These are phyloP conservation scores for Coemansia sp. DNA, from an alignment of 371 early-diverging fungal genomes.

Conservation along the genomic window DNA sequence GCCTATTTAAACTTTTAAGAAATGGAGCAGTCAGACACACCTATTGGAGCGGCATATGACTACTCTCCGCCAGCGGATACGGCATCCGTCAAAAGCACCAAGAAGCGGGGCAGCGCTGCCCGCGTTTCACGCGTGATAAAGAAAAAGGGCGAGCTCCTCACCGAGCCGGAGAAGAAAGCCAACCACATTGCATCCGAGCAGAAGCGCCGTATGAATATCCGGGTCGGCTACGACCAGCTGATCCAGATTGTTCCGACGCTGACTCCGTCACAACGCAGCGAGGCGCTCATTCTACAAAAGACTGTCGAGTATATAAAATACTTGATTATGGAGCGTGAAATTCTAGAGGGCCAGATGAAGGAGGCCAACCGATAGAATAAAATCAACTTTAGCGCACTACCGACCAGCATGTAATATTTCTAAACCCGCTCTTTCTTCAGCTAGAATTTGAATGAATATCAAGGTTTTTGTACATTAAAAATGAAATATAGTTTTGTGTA, in stretches of 20 bases:
- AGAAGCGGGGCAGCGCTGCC: not conserved
- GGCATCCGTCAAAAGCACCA: not conserved
- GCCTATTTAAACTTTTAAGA: not conserved
- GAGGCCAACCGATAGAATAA: conserved; percentile 13
- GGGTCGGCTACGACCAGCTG: conserved; percentile 79
- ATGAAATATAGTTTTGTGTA: not conserved
- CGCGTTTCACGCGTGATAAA: conserved; percentile 33
- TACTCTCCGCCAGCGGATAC: not conserved
- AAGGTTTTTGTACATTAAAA: conserved; percentile 1
- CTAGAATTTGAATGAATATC: not conserved
- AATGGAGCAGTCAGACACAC: not conserved
- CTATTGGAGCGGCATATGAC: not conserved
- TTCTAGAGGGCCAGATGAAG: conserved; percentile 46
- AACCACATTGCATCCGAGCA: conserved; percentile 94
- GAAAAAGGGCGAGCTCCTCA: conserved; percentile 65
- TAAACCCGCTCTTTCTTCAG: too few relatives aligned
- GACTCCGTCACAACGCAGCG: conserved; percentile 53
- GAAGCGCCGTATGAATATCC: conserved; percentile 82
- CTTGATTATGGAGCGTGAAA: conserved; percentile 51
- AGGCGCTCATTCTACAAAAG: conserved; percentile 56
- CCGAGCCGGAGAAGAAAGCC: conserved; percentile 89
- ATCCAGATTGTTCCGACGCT: conserved; percentile 78
- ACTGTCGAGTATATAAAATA: conserved; percentile 52
- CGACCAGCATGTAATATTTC: not conserved
- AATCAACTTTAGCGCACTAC: not conserved